A percentile compares a stretch with the other conserved stretches of the same genome.
Conservation (phyloP, 1,284 basidiomycete species). For the Violaceomyces palustris region DNA sequence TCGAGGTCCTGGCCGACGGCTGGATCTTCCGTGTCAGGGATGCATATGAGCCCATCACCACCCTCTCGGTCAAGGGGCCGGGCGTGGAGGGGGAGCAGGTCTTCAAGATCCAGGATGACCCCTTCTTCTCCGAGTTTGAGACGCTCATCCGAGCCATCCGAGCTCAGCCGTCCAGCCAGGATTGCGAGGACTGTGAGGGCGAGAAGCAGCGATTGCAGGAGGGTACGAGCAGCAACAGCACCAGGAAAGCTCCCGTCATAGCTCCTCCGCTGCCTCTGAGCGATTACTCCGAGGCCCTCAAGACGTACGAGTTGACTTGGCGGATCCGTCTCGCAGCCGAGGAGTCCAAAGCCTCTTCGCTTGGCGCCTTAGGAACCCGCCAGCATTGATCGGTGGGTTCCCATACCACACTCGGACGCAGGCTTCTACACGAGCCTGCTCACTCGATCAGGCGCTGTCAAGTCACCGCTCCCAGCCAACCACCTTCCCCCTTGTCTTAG, state of each 20-base stretch:
- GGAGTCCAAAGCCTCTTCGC: too few species aligned
- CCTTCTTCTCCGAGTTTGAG: slow-evolving; percentile 28
- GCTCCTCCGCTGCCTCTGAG: too few species aligned
- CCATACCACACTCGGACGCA: too few species aligned
- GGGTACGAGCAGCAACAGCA: too few species aligned
- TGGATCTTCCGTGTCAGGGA: slow-evolving; percentile 22
- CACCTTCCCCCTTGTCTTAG: too few species aligned
- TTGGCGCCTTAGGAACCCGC: too few species aligned
- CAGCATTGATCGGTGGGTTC: too few species aligned
- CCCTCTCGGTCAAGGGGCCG: slow-evolving; percentile 7
- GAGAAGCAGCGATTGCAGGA: background rate
- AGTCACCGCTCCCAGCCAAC: too few species aligned
- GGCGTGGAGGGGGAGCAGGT: slow-evolving; percentile 8
- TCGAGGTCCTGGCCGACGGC: slow-evolving; percentile 32
- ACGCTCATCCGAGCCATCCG: slow-evolving; percentile 51
- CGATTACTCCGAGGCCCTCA: slow-evolving; percentile 48
- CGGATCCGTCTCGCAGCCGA: slow-evolving; percentile 47
- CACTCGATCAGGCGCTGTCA: too few species aligned
- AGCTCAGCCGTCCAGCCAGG: slow-evolving; percentile 31
- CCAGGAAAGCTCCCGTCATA: too few species aligned
- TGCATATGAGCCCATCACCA: slow-evolving; percentile 12
- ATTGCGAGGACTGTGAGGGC: slow-evolving; percentile 9
- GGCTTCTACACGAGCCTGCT: too few species aligned
- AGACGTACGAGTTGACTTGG: slow-evolving; percentile 52
- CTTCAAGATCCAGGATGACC: slow-evolving; percentile 14